phyloP scores from a whole-genome alignment of 768 basidiomycete species.

The Mycena olivaceomarginata region DNA sequence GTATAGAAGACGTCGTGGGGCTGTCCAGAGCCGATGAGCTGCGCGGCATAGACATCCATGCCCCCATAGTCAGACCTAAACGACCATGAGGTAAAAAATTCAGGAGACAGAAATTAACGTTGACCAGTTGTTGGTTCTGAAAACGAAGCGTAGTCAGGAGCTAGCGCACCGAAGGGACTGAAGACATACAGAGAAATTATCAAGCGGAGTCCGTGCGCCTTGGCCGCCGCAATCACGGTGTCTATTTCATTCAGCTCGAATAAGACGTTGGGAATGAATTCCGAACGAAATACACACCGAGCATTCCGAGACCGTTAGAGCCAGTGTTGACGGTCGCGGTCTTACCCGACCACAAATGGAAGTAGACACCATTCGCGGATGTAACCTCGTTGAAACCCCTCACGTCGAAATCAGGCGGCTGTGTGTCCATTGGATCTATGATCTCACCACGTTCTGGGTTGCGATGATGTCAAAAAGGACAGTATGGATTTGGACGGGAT shows the following conservation, averaged over 20 bases:
- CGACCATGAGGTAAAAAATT: too few species aligned
- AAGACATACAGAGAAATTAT: conserved; percentile 73
- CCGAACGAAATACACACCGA: conserved; percentile 58
- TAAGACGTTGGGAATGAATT: not conserved
- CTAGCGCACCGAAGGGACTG: not conserved
- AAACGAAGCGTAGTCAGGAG: not conserved
- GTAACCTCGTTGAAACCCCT: conserved; percentile 74
- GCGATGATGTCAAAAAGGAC: not conserved
- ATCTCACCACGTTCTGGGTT: conserved; percentile 32
- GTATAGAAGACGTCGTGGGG: conserved; percentile 80
- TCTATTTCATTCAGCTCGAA: conserved; percentile 52
- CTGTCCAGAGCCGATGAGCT: conserved; percentile 64
- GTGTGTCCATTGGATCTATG: too few species aligned
- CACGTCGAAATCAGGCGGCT: too few species aligned
- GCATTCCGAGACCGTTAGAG: conserved; percentile 69
- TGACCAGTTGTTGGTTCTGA: conserved; percentile 77
- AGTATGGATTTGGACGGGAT: not conserved
- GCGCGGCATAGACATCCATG: conserved; percentile 82
- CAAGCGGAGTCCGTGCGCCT: conserved; percentile 75
- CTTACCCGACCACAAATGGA: conserved; percentile 72
- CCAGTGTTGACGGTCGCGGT: conserved; percentile 74
- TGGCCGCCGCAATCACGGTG: conserved; percentile 74
- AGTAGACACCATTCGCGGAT: conserved; percentile 61
- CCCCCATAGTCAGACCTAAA: conserved; percentile 73
- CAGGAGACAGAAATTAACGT: not conserved